These are phyloP conservation scores for Trichoderma virens DNA, from an alignment of 495 filamentous ascomycete genomes.

Conservation along the genomic window DNA sequence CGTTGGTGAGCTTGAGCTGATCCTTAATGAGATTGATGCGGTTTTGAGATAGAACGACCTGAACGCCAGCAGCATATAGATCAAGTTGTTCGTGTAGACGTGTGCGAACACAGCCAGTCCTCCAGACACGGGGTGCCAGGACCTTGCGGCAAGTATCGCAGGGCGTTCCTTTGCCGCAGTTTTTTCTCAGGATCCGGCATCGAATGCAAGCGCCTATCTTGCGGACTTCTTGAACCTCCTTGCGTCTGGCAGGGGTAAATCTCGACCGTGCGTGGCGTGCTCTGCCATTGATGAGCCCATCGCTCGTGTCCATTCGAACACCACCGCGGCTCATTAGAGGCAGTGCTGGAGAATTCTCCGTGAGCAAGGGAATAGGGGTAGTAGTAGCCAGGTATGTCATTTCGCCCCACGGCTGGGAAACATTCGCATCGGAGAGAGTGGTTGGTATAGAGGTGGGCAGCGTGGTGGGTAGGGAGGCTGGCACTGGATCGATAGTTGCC, in stretches of 20 bases:
- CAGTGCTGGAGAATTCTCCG: constrained; percentile 15
- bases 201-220: constrained; percentile 79
- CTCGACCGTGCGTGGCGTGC: constrained; percentile 48
- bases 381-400: constrained; percentile 33
- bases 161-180: constrained; percentile 72
- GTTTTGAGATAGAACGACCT: constrained; percentile 59
- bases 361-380: constrained; percentile 14
- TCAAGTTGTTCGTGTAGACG: constrained; percentile 67
- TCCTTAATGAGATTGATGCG: constrained; percentile 54
- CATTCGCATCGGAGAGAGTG: constrained; percentile 13
- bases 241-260: constrained; percentile 59
- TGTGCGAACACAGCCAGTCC: constrained; percentile 67
- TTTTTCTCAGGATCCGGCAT: constrained; percentile 81
- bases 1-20: constrained; percentile 47
- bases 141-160: constrained; percentile 75
- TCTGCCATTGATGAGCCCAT: constrained; percentile 23
- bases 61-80: constrained; percentile 62
- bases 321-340: constrained; percentile 29
- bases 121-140: constrained; percentile 72
- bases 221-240: constrained; percentile 73
- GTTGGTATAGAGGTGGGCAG: constrained; percentile 3
- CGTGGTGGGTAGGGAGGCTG: neutral
- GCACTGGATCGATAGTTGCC: constrained; percentile 14
- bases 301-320: constrained; percentile 32
- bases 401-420: constrained; percentile 35